Evolutionary conservation across 1,284 basidiomycete genomes (phyloP), one percentile per base, ranked within the genome.

Genomic region (Moesziomyces globuligerus): DNA sequence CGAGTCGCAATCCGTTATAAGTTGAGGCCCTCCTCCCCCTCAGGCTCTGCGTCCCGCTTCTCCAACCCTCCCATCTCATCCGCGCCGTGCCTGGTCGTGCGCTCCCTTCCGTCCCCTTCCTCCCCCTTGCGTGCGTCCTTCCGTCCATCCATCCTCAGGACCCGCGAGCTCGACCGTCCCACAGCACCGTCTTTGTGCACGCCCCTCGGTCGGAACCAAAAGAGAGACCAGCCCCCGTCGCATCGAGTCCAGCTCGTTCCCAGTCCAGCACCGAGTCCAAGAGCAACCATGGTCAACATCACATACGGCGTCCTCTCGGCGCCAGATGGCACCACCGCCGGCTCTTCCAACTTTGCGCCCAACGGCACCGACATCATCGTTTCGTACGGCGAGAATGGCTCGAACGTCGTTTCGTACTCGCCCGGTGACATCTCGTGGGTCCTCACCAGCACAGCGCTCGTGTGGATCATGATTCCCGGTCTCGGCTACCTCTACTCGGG

Each of bases 401-500:
- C 70, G 29, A 55, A 49, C 42, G 72, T 73, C 39, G 65, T 48
- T 28, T 51, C 67, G 40, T 79, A 73, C 54, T 55, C 52, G 32
- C 67, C 66, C 11, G 71, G 72, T 53, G 78, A 79, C 58, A 83
- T 82, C 23, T 72, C 81, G 1, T 83, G 83, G 83, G 50, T 94
- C 1, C 87, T 92, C 24, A 85, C 91, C 21, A 89, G 89, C 59
- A 90, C 90, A 11, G 90, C 89, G 13, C 87, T 94, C 83, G 91
- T 93, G 20, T 88, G 85, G 74, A 81, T 85, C 74, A 85, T 86
- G 83, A 92, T 71, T 89, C 90, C 56, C 89, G 90, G 72, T 34
- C 75, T 74, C 83, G 86, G 69, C 2, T 94, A 93, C 85, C 88
- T 94, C 26, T 95, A 95, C 83, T 92, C 92, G 38, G 93, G 93